phyloP scores from a whole-genome alignment of 768 basidiomycete genomes.

The Cyathus striatus region DNA sequence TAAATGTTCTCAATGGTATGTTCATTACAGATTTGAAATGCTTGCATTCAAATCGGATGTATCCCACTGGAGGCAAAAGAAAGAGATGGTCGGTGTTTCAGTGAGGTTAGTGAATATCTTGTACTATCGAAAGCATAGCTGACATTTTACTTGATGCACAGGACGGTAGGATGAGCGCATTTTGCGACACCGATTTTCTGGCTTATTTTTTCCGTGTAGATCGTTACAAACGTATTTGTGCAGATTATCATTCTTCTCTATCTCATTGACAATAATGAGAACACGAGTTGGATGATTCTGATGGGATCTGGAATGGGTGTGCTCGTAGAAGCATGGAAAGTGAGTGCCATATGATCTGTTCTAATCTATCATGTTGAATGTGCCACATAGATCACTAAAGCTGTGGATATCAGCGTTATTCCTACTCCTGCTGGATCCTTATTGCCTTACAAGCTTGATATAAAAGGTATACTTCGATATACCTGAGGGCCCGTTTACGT shows the following conservation, averaged over 20 bases:
- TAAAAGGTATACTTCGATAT: slow-evolving; percentile 68
- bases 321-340: slow-evolving; percentile 93
- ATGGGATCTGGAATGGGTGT: slow-evolving; percentile 81
- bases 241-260: slow-evolving; percentile 87
- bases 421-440: slow-evolving; percentile 55
- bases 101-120: slow-evolving; percentile 50
- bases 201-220: slow-evolving; percentile 23
- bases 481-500: slow-evolving; percentile 4
- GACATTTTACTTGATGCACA: background rate
- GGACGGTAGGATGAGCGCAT: background rate
- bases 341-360: slow-evolving; percentile 18
- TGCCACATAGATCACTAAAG: slow-evolving; percentile 67
- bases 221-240: slow-evolving; percentile 93
- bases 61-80: slow-evolving; percentile 90
- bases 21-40: slow-evolving; percentile 74
- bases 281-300: slow-evolving; percentile 98
- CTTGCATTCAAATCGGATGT: slow-evolving; percentile 95
- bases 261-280: slow-evolving; percentile 90
- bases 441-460: slow-evolving; percentile 75
- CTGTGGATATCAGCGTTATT: slow-evolving; percentile 78
- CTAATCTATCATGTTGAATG: slow-evolving; percentile 8
- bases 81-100: slow-evolving; percentile 93
- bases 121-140: too few relatives aligned
- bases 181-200: too few relatives aligned
- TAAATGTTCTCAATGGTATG: slow-evolving; percentile 1